Conservation (phyloP, 495 filamentous ascomycete species). For the Penicillium diatomitis region DNA sequence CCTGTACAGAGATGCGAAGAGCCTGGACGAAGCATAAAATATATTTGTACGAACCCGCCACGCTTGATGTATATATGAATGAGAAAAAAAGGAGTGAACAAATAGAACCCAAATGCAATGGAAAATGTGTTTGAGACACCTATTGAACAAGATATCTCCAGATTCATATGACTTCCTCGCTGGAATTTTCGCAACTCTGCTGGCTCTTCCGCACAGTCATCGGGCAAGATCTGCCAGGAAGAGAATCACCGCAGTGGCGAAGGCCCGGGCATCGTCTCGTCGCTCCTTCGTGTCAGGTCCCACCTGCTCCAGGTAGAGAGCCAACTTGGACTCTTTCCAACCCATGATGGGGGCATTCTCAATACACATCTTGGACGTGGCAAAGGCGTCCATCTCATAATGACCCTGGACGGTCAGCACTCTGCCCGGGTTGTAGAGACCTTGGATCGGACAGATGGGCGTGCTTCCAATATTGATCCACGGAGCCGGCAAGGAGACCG, state of each 20-base stretch:
- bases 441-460: constrained; percentile 28
- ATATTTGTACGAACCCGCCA: not conserved
- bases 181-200: too few relatives aligned
- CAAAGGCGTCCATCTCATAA: constrained; percentile 31
- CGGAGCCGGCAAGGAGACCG: constrained; percentile 17
- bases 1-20: constrained; percentile 50
- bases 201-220: constrained; percentile 5
- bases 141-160: too few relatives aligned
- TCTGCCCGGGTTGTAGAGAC: constrained; percentile 25
- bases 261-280: constrained; percentile 15
- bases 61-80: not conserved
- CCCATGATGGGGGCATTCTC: constrained; percentile 19
- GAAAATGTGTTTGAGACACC: too few relatives aligned
- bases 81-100: not conserved
- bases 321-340: constrained; percentile 22
- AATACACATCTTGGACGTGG: constrained; percentile 19
- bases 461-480: constrained; percentile 29
- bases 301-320: constrained; percentile 19
- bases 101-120: too few relatives aligned
- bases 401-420: constrained; percentile 29
- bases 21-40: constrained; percentile 1
- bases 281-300: constrained; percentile 15
- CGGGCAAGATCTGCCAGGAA: constrained; percentile 17
- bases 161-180: too few relatives aligned
- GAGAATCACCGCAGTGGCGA: constrained; percentile 16